These are phyloP conservation scores for Apiospora pterosperma DNA, from an alignment of 2,329 filamentous ascomycete species.

Conservation along the genomic window DNA sequence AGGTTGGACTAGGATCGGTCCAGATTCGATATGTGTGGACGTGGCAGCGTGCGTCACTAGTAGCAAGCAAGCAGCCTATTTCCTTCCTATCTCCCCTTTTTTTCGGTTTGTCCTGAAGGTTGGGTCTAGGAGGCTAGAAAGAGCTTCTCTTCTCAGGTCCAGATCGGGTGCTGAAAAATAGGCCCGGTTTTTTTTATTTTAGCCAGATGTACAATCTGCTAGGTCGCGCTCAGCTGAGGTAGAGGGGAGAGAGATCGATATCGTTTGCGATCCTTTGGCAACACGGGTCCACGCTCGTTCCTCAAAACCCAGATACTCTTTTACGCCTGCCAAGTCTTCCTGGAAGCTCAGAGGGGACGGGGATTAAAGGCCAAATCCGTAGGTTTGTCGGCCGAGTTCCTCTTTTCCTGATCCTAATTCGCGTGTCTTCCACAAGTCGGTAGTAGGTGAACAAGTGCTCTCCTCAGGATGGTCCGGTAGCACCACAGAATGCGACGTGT, in stretches of 20 bases:
- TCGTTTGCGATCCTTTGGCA: neutral
- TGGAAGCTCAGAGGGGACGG: neutral
- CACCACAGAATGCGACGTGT: neutral
- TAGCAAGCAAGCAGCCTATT: constrained; percentile 5
- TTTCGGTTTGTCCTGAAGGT: neutral
- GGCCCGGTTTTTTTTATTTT: neutral
- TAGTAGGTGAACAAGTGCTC: neutral
- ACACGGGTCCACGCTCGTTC: neutral
- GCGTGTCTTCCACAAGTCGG: neutral
- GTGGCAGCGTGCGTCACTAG: constrained; percentile 4
- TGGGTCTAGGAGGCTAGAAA: neutral
- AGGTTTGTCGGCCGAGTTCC: neutral
- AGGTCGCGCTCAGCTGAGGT: neutral
- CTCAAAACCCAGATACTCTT: neutral
- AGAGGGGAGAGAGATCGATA: neutral
- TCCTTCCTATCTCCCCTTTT: neutral
- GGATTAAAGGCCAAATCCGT: neutral
- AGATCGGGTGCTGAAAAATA: neutral
- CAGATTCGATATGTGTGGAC: constrained; percentile 1
- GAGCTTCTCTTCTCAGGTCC: neutral
- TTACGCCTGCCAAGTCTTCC: neutral
- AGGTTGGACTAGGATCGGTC: constrained; percentile 2
- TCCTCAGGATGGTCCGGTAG: neutral
- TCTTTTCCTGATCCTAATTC: neutral
- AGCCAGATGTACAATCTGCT: neutral